Evolutionary conservation across 495 filamentous ascomycete species (phyloP), one percentile per base, ranked within the genome.

Genomic region (Diplogelasinospora grovesii): DNA sequence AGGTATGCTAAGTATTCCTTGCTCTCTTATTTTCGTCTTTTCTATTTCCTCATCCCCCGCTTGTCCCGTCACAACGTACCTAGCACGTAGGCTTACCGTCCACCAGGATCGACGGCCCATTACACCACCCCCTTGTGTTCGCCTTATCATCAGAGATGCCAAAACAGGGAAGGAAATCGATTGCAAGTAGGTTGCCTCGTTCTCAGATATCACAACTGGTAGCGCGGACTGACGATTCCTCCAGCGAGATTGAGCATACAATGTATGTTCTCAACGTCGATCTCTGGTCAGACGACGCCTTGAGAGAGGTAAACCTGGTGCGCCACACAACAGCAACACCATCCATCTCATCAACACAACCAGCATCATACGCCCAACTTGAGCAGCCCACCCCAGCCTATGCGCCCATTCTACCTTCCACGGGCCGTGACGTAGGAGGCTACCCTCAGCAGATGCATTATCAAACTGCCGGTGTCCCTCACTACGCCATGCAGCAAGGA

Each of bases 241-340:
- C 27, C 36, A 77, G 73, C 48, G 70, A 75, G 26, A 73, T 77
- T 45, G 87, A 97, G 47, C 85, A 85, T 48, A 81, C 85, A 18
- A 88, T 88, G 66, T 95, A 89, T 57, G 86, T 98, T 20, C 75
- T 95, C 29, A 90, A 85, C 36, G 92, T 96, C 35, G 93, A 97
- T 52, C 69, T 98, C 0, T 97, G 88, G 87, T 81, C 82, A 41
- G 80, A 78, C 32, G 81, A 93, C 31, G 90, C 83, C 22, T 66
- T 73, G n/a, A 80, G 73, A 45, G 92, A 97, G 70, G 89, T 95
- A 41, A 98, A 97, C 57, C 77, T 96, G 24, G 90, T 97, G 38
- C 81, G 88, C 40, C 85, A 92, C 56, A 88, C 86, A 9, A 78
- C 85, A 6, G 83, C 83, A 10, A 89, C 87, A 11, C 87, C 88